phyloP scores from a whole-genome alignment of 2,329 filamentous ascomycete species.

The Cercospora berteroae region DNA sequence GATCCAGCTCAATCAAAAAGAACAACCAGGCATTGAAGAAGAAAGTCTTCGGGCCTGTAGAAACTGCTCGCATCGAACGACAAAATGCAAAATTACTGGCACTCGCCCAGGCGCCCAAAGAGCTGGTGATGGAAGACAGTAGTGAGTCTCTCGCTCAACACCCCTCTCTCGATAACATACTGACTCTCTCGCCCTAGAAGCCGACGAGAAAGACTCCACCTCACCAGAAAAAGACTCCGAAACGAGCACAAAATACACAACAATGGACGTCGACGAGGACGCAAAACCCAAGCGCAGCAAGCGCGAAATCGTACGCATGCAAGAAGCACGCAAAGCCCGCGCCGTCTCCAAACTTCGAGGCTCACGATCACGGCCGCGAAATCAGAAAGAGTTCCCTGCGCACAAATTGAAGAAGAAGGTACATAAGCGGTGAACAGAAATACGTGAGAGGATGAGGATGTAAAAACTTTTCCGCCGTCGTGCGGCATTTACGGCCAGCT shows the following conservation, averaged over 20 bases:
- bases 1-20: slow-evolving; percentile 74
- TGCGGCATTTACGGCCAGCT: neutral
- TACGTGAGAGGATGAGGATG: neutral
- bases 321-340: slow-evolving; percentile 36
- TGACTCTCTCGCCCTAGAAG: neutral
- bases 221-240: neutral
- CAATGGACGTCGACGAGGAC: slow-evolving; percentile 43
- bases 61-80: slow-evolving; percentile 74
- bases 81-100: slow-evolving; percentile 83
- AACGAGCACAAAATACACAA: slow-evolving; percentile 10
- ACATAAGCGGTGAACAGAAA: slow-evolving; percentile 27
- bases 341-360: slow-evolving; percentile 34
- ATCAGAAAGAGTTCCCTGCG: slow-evolving; percentile 41
- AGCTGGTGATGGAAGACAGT: slow-evolving; percentile 55
- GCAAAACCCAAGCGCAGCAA: slow-evolving; percentile 26
- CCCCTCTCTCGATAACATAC: too few species aligned
- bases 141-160: neutral
- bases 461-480: neutral
- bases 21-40: slow-evolving; percentile 80
- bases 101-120: slow-evolving; percentile 73
- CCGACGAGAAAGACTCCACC: neutral
- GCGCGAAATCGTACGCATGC: slow-evolving; percentile 26
- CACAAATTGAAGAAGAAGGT: slow-evolving; percentile 26
- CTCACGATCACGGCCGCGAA: slow-evolving; percentile 39
- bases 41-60: slow-evolving; percentile 79